Evolutionary conservation across 129 eudicot species (phyloP), one percentile per base, ranked within the genome.

Genomic region (Ambrosia trifida): DNA sequence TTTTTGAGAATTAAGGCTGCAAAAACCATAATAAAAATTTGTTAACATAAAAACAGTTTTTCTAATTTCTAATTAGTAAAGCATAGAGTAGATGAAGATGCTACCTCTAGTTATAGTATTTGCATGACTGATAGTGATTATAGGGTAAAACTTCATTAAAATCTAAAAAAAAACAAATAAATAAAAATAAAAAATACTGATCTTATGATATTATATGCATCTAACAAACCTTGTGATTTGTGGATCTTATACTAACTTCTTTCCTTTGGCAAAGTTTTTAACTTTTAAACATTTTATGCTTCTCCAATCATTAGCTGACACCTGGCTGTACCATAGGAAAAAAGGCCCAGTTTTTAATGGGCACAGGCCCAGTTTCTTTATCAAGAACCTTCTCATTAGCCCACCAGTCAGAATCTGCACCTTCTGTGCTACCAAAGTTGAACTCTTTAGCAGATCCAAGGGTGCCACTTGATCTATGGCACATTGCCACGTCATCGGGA

Each of bases 401-500:
- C 91, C 97, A 91, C 95, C 95, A 87, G 66, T 52, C 46, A 32
- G 68, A 72, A 33, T 78, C 77, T 64, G 14, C 83, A 51, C 80
- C 95, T 45, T 93, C 86, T 0, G 81, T 75, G 68, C 74, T 90
- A 62, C 84, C 97, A 77, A 95, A 95, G 76, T 87, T 88, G 77
- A 95, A 95, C 12, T 95, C 99, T 79, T 78, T 88, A 32, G 69
- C 72, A 17, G 96, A 95, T 36, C 97, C 96, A 32, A 90, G 84
- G 14, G 88, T 90, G 66, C 59, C 47, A 9, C 84, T 83, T 46
- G 99, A 86, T 70, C 85, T 70, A 65, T 72, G 81, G 45, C 80
- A 83, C 32, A 53, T 87, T 64, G 84, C 83, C 49, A 75, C 78
- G 33, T 83, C 82, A 68, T 50, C 82, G 2, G 82, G 20, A 53